These are phyloP conservation scores for Alternaria sp. DNA, from an alignment of 2,329 filamentous ascomycete species.

Conservation along the genomic window DNA sequence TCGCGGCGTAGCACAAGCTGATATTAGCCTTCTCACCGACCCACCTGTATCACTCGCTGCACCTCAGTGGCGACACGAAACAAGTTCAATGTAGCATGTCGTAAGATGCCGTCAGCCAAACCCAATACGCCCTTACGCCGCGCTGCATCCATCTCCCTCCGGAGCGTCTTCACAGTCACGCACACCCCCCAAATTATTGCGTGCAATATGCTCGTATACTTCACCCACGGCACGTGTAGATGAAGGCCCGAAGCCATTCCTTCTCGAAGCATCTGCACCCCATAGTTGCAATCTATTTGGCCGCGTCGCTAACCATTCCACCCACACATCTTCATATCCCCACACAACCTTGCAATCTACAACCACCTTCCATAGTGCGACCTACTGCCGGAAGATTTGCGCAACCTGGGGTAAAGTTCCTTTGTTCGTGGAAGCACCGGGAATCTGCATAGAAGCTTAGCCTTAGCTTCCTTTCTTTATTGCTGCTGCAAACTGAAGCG, in stretches of 20 bases:
- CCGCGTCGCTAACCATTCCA: conserved; percentile 25
- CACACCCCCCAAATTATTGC: conserved; percentile 24
- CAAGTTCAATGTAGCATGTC: conserved; percentile 30
- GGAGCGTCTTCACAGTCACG: conserved; percentile 21
- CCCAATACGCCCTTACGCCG: conserved; percentile 26
- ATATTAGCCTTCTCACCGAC: conserved; percentile 21
- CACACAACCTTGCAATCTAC: conserved; percentile 40
- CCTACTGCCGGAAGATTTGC: conserved; percentile 42
- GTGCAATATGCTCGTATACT: conserved; percentile 24
- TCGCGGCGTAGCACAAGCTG: conserved; percentile 17
- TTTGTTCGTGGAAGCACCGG: conserved; percentile 32
- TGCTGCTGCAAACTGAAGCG: conserved; percentile 25
- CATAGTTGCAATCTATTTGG: conserved; percentile 44
- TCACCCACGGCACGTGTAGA: conserved; percentile 9
- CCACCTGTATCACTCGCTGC: conserved; percentile 33
- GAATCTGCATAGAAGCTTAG: conserved; percentile 21
- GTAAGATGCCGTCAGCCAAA: conserved; percentile 36
- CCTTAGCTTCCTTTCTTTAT: conserved; percentile 24
- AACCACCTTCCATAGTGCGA: conserved; percentile 23
- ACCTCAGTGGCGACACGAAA: conserved; percentile 39
- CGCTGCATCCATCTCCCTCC: conserved; percentile 20
- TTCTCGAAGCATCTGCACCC: conserved; percentile 43
- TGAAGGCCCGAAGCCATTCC: conserved; percentile 20
- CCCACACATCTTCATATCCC: conserved; percentile 34
- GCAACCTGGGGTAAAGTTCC: conserved; percentile 39